Evolutionary conservation across 768 basidiomycete genomes (phyloP), one percentile per base, ranked within the genome.

Genomic region (Calocera viscosa): DNA sequence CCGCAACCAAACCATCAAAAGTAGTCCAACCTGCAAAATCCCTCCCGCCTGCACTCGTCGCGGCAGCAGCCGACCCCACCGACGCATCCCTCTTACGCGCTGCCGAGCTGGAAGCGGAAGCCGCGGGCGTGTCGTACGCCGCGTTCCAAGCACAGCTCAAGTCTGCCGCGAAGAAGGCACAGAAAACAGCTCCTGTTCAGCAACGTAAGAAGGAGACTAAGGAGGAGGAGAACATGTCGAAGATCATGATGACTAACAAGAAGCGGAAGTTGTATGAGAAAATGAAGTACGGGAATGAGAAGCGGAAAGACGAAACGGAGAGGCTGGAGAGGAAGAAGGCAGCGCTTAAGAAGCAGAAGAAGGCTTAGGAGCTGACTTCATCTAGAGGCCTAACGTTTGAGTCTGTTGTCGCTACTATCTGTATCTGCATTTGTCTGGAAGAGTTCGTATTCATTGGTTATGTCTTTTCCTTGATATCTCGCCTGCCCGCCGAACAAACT

Each of bases 171-270:
- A 69, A 68, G 53, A 76, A 71, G 70, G 68, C 26, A 22, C 78
- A 69, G 76, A 77, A 39, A 60, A 68, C 69, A 34, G 19, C 43
- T 24, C 43, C 19, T 3, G 43, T 24, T 71, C 70, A 53, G 72
- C 71, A 22, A 73, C 71, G 63, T 69, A 65, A 65, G n/a, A 67
- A 67, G 65, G 30, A 49, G 26, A 64, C 19, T 8, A 74, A 64
- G 26, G 72, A 71, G 22, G 91, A 93, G 74, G 81, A 85, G 72
- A 89, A 94, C 74, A 91, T 95, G 89, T 88, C 90, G 77, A 95
- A 94, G 82, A 95, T 97, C 87, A 82, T 97, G 85, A 87, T 96
- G 87, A 95, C 91, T 80, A 93, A 91, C 77, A 92, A 90, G 79
- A 89, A 95, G 76, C 84, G 86, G 72, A 94, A 94, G 77, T 77